phyloP scores from a whole-genome alignment of 257 asterid genomes.

The Ligustrum vulgare region DNA sequence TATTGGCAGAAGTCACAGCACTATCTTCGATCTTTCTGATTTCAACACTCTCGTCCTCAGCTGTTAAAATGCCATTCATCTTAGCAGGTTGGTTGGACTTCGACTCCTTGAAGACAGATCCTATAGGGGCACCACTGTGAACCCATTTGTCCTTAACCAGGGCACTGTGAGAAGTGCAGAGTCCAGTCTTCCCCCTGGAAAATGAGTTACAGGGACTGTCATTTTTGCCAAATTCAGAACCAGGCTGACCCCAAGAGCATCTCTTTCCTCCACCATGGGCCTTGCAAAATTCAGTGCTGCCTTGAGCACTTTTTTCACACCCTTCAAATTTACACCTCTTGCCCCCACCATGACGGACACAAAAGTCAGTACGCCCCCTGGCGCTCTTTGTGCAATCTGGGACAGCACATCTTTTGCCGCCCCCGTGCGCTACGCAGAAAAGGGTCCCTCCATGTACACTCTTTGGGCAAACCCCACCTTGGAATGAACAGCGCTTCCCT shows the following conservation, averaged over 20 bases:
- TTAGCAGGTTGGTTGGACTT: conserved; percentile 23
- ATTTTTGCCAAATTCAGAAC: conserved; percentile 42
- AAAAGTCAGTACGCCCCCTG: conserved; percentile 53
- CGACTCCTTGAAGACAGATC: conserved; percentile 33
- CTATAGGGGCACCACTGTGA: conserved; percentile 41
- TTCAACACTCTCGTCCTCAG: conserved; percentile 29
- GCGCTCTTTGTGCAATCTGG: conserved; percentile 57
- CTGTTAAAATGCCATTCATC: conserved; percentile 24
- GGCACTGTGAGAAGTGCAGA: conserved; percentile 52
- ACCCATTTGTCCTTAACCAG: conserved; percentile 49
- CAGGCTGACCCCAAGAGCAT: conserved; percentile 50
- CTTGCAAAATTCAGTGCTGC: conserved; percentile 58
- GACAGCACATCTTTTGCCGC: conserved; percentile 52
- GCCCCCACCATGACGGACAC: conserved; percentile 60
- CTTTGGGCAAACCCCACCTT: conserved; percentile 44
- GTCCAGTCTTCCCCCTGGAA: conserved; percentile 44
- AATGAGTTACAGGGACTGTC: conserved; percentile 42
- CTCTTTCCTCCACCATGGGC: conserved; percentile 61
- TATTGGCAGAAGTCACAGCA: conserved; percentile 12
- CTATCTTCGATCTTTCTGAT: conserved; percentile 25
- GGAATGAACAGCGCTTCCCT: conserved; percentile 52
- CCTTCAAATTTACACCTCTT: conserved; percentile 47
- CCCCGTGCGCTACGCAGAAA: conserved; percentile 54
- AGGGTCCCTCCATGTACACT: conserved; percentile 60
- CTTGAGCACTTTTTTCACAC: conserved; percentile 57